Conservation (phyloP, 495 filamentous ascomycete species). For the Lasiosphaeria ovina region DNA sequence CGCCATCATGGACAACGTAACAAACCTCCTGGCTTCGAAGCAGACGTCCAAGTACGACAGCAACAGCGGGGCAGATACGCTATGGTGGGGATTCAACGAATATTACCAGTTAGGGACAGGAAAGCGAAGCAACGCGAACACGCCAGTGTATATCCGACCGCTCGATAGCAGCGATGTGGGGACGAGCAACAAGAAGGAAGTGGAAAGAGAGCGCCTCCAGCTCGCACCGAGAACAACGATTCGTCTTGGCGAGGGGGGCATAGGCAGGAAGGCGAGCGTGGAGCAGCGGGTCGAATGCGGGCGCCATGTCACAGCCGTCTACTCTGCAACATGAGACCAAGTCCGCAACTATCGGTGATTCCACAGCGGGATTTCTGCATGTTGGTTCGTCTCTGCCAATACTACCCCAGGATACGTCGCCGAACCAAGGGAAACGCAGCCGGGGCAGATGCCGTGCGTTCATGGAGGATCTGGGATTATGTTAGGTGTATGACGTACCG, state of each 20-base stretch:
- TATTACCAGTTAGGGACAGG: conserved; percentile 90
- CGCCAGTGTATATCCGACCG: conserved; percentile 75
- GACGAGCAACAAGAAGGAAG: conserved; percentile 45
- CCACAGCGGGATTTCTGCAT: too few relatives aligned
- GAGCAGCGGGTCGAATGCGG: conserved; percentile 92
- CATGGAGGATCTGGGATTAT: too few relatives aligned
- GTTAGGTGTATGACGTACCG: too few relatives aligned
- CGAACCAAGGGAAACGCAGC: too few relatives aligned
- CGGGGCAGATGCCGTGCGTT: too few relatives aligned
- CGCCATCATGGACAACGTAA: conserved; percentile 77
- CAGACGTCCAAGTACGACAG: conserved; percentile 59
- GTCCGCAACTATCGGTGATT: background rate
- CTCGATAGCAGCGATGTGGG: conserved; percentile 56
- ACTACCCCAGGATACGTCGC: too few relatives aligned
- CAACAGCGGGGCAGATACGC: conserved; percentile 78
- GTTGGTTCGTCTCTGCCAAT: too few relatives aligned
- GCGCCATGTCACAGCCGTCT: conserved; percentile 78
- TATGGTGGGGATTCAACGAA: conserved; percentile 96
- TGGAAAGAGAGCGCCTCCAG: conserved; percentile 69
- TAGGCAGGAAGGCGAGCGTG: conserved; percentile 63
- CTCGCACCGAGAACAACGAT: conserved; percentile 76
- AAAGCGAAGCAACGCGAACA: conserved; percentile 72
- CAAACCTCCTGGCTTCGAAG: conserved; percentile 54
- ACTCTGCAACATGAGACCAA: conserved; percentile 44
- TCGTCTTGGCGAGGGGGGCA: conserved; percentile 59